phyloP scores from a whole-genome alignment of 2,329 filamentous ascomycete genomes.

The Chrysoporthe cubensis region DNA sequence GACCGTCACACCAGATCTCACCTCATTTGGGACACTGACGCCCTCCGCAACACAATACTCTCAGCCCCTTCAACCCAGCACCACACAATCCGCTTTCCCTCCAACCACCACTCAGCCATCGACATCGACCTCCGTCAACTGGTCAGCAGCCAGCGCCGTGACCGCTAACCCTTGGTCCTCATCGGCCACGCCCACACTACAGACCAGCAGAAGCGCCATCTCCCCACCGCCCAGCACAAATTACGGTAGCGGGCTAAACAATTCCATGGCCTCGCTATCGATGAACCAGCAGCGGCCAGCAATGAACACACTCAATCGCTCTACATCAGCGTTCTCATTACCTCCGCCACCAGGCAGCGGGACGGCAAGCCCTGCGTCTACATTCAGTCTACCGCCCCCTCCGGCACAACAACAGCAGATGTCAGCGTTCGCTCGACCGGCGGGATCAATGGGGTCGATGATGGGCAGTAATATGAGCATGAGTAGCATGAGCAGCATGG shows the following conservation, averaged over 20 bases:
- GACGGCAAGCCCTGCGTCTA: conserved; percentile 37
- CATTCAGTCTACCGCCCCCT: conserved; percentile 47
- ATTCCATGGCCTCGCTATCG: conserved; percentile 53
- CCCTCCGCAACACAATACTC: conserved; percentile 67
- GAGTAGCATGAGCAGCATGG: conserved; percentile 34
- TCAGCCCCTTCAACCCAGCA: conserved; percentile 57
- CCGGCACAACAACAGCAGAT: conserved; percentile 28
- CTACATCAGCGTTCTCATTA: conserved; percentile 58
- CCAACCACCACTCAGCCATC: conserved; percentile 31
- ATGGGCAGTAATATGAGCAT: conserved; percentile 29
- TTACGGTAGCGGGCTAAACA: conserved; percentile 43
- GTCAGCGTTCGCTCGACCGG: conserved; percentile 30
- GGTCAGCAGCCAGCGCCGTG: conserved; percentile 48
- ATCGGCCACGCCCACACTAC: conserved; percentile 40
- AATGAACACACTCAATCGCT: conserved; percentile 37
- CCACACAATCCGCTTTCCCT: conserved; percentile 33
- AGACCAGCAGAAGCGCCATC: conserved; percentile 31
- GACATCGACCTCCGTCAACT: conserved; percentile 51
- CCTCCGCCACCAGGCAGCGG: conserved; percentile 54
- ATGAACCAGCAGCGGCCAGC: conserved; percentile 46
- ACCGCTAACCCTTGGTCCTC: conserved; percentile 55
- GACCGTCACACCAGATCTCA: conserved; percentile 63
- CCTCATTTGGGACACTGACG: conserved; percentile 57
- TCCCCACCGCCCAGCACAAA: conserved; percentile 39
- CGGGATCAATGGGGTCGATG: conserved; percentile 30